phyloP scores from a whole-genome alignment of 2,329 filamentous ascomycete species.

The Penicillium sp. region DNA sequence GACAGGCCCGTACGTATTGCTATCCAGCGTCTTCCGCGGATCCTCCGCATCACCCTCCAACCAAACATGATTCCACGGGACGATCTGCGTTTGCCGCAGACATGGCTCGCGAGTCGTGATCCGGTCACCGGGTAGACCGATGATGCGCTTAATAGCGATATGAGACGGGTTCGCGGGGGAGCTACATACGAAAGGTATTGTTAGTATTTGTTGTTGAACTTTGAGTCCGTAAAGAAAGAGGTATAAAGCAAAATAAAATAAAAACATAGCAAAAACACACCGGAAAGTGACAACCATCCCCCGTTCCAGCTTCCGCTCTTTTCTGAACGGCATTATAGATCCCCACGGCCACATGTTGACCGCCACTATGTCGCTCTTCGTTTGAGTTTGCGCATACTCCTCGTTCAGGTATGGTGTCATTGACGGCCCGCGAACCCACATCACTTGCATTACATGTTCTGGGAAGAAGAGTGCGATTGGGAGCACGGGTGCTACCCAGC shows the following conservation, averaged over 20 bases:
- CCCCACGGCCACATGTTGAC: slow-evolving; percentile 34
- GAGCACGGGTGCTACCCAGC: slow-evolving; percentile 27
- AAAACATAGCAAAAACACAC: slow-evolving; percentile 14
- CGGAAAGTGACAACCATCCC: slow-evolving; percentile 67
- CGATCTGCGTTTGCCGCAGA: slow-evolving; percentile 44
- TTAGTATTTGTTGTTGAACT: not conserved
- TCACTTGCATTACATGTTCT: slow-evolving; percentile 35
- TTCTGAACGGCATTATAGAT: slow-evolving; percentile 46
- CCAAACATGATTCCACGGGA: slow-evolving; percentile 85
- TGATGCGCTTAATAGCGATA: slow-evolving; percentile 69
- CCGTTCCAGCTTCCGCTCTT: slow-evolving; percentile 51
- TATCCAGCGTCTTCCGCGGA: slow-evolving; percentile 63
- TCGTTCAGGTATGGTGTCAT: slow-evolving; percentile 73
- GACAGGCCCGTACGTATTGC: slow-evolving; percentile 81
- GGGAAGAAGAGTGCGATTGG: slow-evolving; percentile 35
- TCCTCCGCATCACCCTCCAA: slow-evolving; percentile 75
- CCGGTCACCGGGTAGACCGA: slow-evolving; percentile 70
- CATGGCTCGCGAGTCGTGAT: slow-evolving; percentile 59
- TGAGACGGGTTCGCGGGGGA: slow-evolving; percentile 62
- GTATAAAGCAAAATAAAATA: no score
- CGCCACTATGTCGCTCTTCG: slow-evolving; percentile 36
- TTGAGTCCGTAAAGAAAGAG: not conserved
- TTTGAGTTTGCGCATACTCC: slow-evolving; percentile 44
- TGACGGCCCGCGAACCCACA: slow-evolving; percentile 45
- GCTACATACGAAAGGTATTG: slow-evolving; percentile 36